Evolutionary conservation across 257 asterid genomes (phyloP).

Genomic region (Solanum bulbocastanum): DNA sequence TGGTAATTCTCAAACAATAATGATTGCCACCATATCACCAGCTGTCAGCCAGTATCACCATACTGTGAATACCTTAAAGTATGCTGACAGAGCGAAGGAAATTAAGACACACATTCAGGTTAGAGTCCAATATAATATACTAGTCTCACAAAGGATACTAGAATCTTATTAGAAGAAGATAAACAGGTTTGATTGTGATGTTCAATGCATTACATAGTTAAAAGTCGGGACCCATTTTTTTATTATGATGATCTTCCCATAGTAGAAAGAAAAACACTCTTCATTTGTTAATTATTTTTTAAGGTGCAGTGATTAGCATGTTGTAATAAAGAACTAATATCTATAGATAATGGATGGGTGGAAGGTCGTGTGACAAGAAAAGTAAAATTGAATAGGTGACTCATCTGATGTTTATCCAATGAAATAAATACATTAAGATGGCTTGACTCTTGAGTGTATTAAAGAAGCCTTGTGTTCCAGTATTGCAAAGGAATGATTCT

Average conservation of each 20-base stretch:
- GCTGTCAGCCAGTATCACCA: constrained; percentile 89
- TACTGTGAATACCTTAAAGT: constrained; percentile 84
- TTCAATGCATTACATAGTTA: not conserved
- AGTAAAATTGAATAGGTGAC: not conserved
- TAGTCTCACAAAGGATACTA: not conserved
- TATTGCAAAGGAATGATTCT: not conserved
- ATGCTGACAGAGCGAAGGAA: constrained; percentile 94
- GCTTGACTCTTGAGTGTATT: not conserved
- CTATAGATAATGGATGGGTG: not conserved
- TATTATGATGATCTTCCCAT: not conserved
- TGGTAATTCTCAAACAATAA: constrained; percentile 93
- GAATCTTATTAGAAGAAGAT: not conserved
- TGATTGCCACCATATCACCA: constrained; percentile 91
- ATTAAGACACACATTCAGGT: constrained; percentile 96
- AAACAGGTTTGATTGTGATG: not conserved
- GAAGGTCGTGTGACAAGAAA: not conserved
- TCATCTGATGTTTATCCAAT: not conserved
- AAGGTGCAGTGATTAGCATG: not conserved
- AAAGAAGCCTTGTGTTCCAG: not conserved
- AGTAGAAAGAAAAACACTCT: not conserved
- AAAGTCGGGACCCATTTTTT: not conserved
- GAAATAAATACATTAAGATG: not conserved
- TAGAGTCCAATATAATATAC: constrained; percentile 2
- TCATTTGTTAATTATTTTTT: not conserved
- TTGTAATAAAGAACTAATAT: not conserved